These are phyloP conservation scores for Rhizophlyctis rosea DNA, from an alignment of 192 early-diverging fungal species.

Conservation along the genomic window DNA sequence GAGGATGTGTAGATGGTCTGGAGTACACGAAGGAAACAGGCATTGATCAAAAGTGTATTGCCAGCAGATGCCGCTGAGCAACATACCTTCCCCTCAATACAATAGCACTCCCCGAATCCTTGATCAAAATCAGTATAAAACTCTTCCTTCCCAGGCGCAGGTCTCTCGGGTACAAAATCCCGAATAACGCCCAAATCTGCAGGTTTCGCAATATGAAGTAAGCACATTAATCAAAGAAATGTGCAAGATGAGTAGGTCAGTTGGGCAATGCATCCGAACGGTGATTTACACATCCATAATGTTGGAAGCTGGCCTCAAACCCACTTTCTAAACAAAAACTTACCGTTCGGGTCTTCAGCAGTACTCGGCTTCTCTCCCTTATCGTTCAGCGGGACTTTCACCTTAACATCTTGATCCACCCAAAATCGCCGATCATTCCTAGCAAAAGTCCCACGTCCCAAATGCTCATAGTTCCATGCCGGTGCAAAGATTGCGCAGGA, in stretches of 20 bases:
- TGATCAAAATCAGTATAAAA: slow-evolving; percentile 57
- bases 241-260: no score
- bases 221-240: no score
- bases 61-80: no score
- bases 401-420: slow-evolving; percentile 20
- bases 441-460: slow-evolving; percentile 47
- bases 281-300: no score
- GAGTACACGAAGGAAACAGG: neutral
- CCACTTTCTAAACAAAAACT: no score
- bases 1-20: slow-evolving; percentile 21
- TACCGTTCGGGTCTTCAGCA: neutral
- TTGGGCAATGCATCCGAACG: no score
- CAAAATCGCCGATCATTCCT: slow-evolving; percentile 54
- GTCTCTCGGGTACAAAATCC: slow-evolving; percentile 33
- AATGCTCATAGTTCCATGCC: slow-evolving; percentile 62
- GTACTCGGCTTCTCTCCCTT: neutral
- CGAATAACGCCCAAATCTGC: slow-evolving; percentile 38
- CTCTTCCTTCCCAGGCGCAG: slow-evolving; percentile 33
- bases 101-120: slow-evolving; percentile 47
- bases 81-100: slow-evolving; percentile 38
- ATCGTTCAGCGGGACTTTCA: neutral
- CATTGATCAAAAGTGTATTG: neutral
- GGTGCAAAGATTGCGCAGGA: slow-evolving; percentile 62
- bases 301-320: no score
- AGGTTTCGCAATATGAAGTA: neutral